phyloP scores from a whole-genome alignment of 208 protist genomes.

The Leishmania aethiopica region DNA sequence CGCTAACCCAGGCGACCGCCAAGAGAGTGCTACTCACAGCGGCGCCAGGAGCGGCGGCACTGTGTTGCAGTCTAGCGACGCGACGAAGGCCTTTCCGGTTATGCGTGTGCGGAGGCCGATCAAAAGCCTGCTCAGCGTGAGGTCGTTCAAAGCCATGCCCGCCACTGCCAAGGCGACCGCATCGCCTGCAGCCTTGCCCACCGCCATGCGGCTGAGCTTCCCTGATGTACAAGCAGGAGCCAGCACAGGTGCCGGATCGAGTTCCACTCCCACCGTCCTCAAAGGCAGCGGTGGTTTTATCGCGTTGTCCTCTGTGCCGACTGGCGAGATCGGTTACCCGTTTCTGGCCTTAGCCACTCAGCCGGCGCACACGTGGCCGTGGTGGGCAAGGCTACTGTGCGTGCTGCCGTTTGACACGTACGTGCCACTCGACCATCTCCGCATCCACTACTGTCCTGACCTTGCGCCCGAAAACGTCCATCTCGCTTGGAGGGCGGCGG shows the following conservation, averaged over 20 bases:
- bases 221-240: not conserved
- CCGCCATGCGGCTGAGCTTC: not conserved
- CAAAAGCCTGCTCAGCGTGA: slow-evolving; percentile 8
- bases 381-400: slow-evolving; percentile 30
- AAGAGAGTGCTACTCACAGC: not conserved
- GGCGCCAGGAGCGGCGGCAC: not conserved
- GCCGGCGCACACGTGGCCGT: slow-evolving; percentile 25
- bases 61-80: slow-evolving; percentile 19
- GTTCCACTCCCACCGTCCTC: not conserved
- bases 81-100: slow-evolving; percentile 29
- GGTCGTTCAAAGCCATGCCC: not conserved
- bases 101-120: slow-evolving; percentile 28
- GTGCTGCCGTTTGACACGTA: slow-evolving; percentile 28
- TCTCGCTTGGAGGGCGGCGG: slow-evolving; percentile 12
- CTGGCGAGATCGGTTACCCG: slow-evolving; percentile 28
- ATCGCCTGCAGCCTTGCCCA: not conserved
- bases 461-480: slow-evolving; percentile 4
- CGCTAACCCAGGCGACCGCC: not conserved
- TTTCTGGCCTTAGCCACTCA: slow-evolving; percentile 23
- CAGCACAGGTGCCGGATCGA: too few relatives aligned
- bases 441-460: not conserved
- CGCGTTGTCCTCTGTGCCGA: slow-evolving; percentile 8
- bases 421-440: slow-evolving; percentile 10
- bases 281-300: not conserved
- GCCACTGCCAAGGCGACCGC: not conserved